phyloP scores from a whole-genome alignment of 345 rosid genomes.

The Corchorus capsularis region DNA sequence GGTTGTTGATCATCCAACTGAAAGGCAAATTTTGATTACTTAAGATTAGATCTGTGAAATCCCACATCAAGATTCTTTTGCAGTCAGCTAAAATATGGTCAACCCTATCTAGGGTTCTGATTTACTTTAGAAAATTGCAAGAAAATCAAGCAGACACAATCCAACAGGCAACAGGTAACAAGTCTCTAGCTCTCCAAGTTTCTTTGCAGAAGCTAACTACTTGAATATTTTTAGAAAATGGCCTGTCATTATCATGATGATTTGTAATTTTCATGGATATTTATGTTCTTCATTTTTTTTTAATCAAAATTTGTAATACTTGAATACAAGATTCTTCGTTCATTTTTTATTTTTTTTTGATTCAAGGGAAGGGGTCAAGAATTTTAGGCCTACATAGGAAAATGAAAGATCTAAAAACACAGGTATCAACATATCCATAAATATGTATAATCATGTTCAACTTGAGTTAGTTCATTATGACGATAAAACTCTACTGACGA shows the following conservation, averaged over 20 bases:
- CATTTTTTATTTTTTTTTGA: too few species aligned
- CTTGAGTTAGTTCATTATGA: too few species aligned
- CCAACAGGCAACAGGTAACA: neutral
- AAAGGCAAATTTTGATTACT: neutral
- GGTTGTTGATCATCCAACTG: neutral
- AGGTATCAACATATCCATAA: too few species aligned
- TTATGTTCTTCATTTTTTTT: too few species aligned
- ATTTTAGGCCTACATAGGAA: too few species aligned
- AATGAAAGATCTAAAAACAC: too few species aligned
- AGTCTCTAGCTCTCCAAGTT: neutral
- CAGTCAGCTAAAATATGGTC: neutral
- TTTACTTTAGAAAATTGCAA: neutral
- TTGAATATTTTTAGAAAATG: neutral
- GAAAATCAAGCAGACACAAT: neutral
- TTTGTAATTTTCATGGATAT: neutral
- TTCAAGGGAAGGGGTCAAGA: too few species aligned
- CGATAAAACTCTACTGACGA: too few species aligned
- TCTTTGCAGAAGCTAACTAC: neutral
- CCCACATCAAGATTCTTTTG: neutral
- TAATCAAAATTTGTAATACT: too few species aligned
- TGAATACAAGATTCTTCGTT: neutral
- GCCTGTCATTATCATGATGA: neutral
- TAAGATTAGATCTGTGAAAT: neutral
- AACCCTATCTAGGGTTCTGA: slow-evolving; percentile 24
- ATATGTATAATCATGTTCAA: too few species aligned